Conservation (phyloP, 495 filamentous ascomycete genomes). For the Daldinia grandis region DNA sequence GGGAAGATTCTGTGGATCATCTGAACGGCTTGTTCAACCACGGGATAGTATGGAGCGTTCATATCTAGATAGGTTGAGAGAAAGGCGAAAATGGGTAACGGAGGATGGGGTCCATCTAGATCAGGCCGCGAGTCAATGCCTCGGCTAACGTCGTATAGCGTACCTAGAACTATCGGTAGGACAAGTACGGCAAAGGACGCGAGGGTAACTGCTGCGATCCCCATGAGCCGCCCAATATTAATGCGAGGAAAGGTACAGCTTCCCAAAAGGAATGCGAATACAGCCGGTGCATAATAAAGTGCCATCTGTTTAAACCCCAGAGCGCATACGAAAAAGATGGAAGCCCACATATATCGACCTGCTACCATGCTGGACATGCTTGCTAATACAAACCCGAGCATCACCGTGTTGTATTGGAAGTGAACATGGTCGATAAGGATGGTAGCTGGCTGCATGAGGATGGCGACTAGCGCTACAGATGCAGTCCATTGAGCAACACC, state of each 20-base stretch:
- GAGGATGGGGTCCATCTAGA: constrained; percentile 60
- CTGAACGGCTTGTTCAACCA: constrained; percentile 79
- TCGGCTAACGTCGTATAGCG: constrained; percentile 64
- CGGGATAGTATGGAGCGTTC: constrained; percentile 71
- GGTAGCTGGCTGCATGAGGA: constrained; percentile 90
- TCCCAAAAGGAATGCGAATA: constrained; percentile 92
- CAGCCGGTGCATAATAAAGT: constrained; percentile 90
- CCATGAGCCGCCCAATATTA: constrained; percentile 72
- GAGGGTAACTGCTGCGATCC: constrained; percentile 75
- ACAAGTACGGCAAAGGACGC: constrained; percentile 78
- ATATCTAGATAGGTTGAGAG: constrained; percentile 68
- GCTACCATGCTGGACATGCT: constrained; percentile 89
- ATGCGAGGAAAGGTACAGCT: constrained; percentile 79
- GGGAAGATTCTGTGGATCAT: constrained; percentile 90
- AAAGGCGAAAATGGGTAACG: constrained; percentile 64
- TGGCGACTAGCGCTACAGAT: constrained; percentile 84
- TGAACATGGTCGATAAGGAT: constrained; percentile 98
- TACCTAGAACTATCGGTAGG: constrained; percentile 74
- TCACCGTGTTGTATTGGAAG: constrained; percentile 98
- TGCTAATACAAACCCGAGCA: constrained; percentile 88
- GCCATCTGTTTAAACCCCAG: constrained; percentile 99
- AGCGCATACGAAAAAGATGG: constrained; percentile 92
- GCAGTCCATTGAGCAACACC: constrained; percentile 77
- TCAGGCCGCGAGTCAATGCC: constrained; percentile 60
- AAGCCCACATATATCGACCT: constrained; percentile 83